These are phyloP conservation scores for Cyclotella atomus DNA, from an alignment of 108 stramenopile species.

Conservation along the genomic window DNA sequence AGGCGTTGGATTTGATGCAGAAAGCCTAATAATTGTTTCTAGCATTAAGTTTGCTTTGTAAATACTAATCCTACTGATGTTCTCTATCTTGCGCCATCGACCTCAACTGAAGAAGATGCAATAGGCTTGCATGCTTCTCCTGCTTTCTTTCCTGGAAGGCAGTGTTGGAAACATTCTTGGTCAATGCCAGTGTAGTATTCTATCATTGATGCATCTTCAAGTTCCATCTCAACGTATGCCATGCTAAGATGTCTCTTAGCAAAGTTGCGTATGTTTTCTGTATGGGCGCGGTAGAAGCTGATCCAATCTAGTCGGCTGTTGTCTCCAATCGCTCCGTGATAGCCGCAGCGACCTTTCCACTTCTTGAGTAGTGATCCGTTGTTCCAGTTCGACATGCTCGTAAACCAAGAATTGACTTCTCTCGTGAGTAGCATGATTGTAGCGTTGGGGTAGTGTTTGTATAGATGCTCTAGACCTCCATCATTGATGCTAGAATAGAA, in stretches of 20 bases:
- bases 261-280: slow-evolving; percentile 20
- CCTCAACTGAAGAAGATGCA: background rate
- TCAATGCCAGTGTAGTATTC: slow-evolving; percentile 17
- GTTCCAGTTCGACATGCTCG: slow-evolving; percentile 13
- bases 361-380: background rate
- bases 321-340: slow-evolving; percentile 2
- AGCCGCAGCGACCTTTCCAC: slow-evolving; percentile 20
- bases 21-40: background rate
- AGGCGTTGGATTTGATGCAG: slow-evolving; percentile 35
- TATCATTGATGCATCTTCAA: slow-evolving; percentile 13
- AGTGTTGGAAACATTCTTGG: slow-evolving; percentile 11
- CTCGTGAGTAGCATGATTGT: slow-evolving; percentile 31
- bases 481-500: slow-evolving; percentile 37
- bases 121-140: slow-evolving; percentile 1
- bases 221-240: slow-evolving; percentile 25
- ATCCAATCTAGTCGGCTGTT: slow-evolving; percentile 18
- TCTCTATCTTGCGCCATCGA: background rate
- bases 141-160: slow-evolving; percentile 16
- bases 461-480: slow-evolving; percentile 39
- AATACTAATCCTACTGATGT: too few relatives aligned
- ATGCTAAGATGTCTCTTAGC: slow-evolving; percentile 8
- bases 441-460: slow-evolving; percentile 23
- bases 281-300: slow-evolving; percentile 25
- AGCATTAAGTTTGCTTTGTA: background rate
- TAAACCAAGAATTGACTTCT: slow-evolving; percentile 13